Percentiles rank a stretch among this genome's conserved stretches.
Conservation (phyloP, 1,284 basidiomycete genomes). For the Tilletia horrida region DNA sequence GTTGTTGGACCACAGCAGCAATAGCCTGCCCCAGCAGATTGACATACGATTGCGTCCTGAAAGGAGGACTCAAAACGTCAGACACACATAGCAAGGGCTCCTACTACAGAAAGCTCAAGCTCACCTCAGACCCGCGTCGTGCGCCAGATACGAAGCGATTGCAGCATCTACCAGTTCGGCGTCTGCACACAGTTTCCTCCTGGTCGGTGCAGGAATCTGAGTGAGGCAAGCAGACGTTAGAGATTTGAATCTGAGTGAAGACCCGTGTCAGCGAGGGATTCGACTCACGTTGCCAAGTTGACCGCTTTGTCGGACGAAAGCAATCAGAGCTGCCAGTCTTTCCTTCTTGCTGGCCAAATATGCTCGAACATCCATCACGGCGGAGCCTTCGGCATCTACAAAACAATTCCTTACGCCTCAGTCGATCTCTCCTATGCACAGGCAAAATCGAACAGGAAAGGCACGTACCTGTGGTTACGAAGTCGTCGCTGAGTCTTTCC, state of each 20-base stretch:
- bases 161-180: constrained; percentile 83
- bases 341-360: constrained; percentile 75
- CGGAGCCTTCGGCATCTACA: constrained; percentile 26
- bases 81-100: not conserved
- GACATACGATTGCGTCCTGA: not conserved
- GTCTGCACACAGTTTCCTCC: constrained; percentile 74
- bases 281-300: constrained; percentile 56
- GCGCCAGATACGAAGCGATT: constrained; percentile 49
- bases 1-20: not conserved
- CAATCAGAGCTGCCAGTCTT: constrained; percentile 74
- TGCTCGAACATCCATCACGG: constrained; percentile 66
- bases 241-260: not conserved
- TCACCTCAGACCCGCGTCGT: constrained; percentile 65
- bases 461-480: constrained; percentile 25
- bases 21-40: not conserved
- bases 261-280: not conserved
- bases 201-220: constrained; percentile 74
- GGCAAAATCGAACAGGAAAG: constrained; percentile 20
- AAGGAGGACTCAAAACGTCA: not conserved
- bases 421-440: no score
- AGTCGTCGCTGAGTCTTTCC: constrained; percentile 69
- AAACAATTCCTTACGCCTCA: not conserved
- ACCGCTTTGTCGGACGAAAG: constrained; percentile 64
- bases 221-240: not conserved
- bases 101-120: constrained; percentile 23